Evolutionary conservation across 2,329 filamentous ascomycete species (phyloP), one percentile per base, ranked within the genome.

Genomic region (Aspergillus brasiliensis): DNA sequence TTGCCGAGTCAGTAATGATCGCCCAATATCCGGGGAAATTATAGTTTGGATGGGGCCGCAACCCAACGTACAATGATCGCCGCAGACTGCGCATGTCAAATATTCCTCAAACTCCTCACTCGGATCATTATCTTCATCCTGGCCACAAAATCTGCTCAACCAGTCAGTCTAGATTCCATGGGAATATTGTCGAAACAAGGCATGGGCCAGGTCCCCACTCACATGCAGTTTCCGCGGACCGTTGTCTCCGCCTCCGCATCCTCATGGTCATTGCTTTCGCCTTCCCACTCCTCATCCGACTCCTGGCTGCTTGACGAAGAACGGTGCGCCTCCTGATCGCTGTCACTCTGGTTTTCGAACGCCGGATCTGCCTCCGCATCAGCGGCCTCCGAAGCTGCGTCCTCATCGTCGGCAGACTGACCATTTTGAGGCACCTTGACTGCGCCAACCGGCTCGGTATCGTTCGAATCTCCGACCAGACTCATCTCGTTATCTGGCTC

Each of bases 41-140:
- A 62, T 59, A 61, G 37, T 68, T 66, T 65, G 63, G 53, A 64
- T 49, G 51, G 64, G 62, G 61, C 66, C 67, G 63, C 55, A 63
- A 66, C 62, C 61, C 57, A 63, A 86, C 91, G 77, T 82, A 96
- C 92, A 88, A 77, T 92, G 90, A 72, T 94, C 90, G 65, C 88
- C 88, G 77, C 94, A 98, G 64, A 86, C 83, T 61, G 81, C 82
- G 76, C 94, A 97, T 55, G 88, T 81, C 61, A 97, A 81, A 73
- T 89, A 92, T 60, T 88, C 82, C 75, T 95, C 92, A 69, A 89
- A 95, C 65, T 93, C 91, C 65, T 91, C 90, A 64, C 85, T 88
- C 1, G 91, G 91, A 68, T 94, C 91, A 64, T 94, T 83, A 57
- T 95, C 90, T 77, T 96, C 91, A 65, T 91, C 88, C 73, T 91